These are phyloP conservation scores for Grosmannia huntii DNA, from an alignment of 2,329 filamentous ascomycete species.

Conservation along the genomic window DNA sequence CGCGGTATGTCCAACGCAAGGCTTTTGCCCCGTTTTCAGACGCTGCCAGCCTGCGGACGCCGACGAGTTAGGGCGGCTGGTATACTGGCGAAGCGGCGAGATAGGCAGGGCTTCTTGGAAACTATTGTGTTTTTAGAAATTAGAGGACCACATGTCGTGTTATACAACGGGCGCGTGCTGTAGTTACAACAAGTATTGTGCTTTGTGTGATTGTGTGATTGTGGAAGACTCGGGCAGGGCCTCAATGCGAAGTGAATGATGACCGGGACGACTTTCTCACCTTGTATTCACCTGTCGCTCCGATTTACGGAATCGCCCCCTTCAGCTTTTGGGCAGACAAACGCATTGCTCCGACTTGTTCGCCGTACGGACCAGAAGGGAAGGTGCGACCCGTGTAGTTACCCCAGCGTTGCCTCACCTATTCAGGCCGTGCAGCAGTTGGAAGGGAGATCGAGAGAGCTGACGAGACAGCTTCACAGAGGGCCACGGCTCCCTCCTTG, in stretches of 20 bases:
- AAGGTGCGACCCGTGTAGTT: too few species aligned
- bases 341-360: not conserved
- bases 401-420: too few species aligned
- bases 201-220: not conserved
- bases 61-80: not conserved
- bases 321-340: not conserved
- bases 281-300: not conserved
- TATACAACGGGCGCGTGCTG: not conserved
- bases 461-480: not conserved
- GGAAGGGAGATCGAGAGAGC: too few species aligned
- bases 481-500: not conserved
- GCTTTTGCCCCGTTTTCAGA: constrained; percentile 20
- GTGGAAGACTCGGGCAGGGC: not conserved
- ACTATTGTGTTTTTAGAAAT: not conserved
- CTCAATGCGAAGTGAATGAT: not conserved
- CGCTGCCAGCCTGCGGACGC: not conserved
- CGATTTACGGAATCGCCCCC: not conserved
- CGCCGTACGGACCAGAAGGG: too few species aligned
- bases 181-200: not conserved
- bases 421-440: too few species aligned
- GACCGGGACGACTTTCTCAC: not conserved
- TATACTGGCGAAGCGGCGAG: not conserved
- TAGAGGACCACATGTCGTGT: not conserved
- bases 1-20: constrained; percentile 17
- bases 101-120: not conserved